These are phyloP conservation scores for Paracorniculantispora psalliotae DNA, from an alignment of 2,329 filamentous ascomycete genomes.

Conservation along the genomic window DNA sequence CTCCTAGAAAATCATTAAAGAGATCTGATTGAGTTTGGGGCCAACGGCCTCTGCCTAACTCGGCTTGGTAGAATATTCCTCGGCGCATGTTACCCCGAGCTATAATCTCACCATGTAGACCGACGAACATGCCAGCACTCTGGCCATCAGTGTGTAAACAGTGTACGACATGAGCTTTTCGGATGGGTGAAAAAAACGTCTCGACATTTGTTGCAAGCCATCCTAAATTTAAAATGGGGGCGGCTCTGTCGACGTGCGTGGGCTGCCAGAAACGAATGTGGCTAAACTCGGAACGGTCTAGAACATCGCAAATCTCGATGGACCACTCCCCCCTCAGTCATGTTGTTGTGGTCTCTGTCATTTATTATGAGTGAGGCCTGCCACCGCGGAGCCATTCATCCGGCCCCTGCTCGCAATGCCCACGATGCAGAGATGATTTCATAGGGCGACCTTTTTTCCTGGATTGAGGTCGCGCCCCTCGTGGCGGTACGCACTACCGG, in stretches of 20 bases:
- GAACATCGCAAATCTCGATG: slow-evolving; percentile 11
- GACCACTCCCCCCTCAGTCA: neutral
- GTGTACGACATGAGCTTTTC: neutral
- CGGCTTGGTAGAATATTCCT: no score
- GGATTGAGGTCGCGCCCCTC: no score
- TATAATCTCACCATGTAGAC: no score
- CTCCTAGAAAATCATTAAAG: no score
- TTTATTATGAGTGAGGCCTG: neutral
- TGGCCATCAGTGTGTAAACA: no score
- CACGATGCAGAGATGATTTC: neutral
- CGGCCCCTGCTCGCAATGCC: neutral
- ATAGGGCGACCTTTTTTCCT: neutral
- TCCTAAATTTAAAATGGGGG: neutral
- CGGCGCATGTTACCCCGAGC: no score
- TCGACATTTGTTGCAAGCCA: neutral
- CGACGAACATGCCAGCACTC: no score
- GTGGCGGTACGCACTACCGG: neutral
- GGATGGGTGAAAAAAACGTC: neutral
- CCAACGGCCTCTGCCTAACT: no score
- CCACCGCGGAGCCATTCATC: neutral
- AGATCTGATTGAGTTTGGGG: no score
- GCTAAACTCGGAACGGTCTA: slow-evolving; percentile 11
- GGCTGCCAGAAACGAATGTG: neutral
- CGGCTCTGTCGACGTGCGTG: neutral
- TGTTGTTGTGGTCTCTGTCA: neutral